Conservation (phyloP, 2,329 filamentous ascomycete species). For the Paecilomyces formosus region DNA sequence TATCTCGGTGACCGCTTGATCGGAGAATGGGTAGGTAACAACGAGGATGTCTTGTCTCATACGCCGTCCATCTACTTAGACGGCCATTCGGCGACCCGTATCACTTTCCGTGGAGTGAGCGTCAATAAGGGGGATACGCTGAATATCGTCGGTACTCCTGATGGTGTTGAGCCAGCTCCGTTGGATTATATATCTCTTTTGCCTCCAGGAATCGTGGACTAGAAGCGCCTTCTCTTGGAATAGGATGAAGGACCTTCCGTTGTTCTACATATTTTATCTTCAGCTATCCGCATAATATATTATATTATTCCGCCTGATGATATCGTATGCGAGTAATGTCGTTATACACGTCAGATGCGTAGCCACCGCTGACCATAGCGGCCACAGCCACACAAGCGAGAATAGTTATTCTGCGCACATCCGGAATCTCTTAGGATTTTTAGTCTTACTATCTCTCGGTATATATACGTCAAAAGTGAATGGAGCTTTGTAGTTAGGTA, state of each 20-base stretch:
- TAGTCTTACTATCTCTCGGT: too few species aligned
- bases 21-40: conserved; percentile 53
- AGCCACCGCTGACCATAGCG: too few species aligned
- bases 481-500: too few species aligned
- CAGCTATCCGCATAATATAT: too few species aligned
- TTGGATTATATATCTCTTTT: conserved; percentile 60
- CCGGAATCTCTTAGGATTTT: too few species aligned
- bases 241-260: background rate
- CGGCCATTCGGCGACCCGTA: conserved; percentile 56
- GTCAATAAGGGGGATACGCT: conserved; percentile 47
- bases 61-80: conserved; percentile 53
- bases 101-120: conserved; percentile 49
- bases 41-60: conserved; percentile 54
- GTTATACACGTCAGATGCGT: too few species aligned
- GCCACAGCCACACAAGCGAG: too few species aligned
- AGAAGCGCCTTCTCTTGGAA: conserved; percentile 3
- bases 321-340: too few species aligned
- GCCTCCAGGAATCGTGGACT: conserved; percentile 52
- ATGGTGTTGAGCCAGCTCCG: conserved; percentile 57
- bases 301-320: too few species aligned
- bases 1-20: conserved; percentile 47
- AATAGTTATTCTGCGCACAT: too few species aligned
- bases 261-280: too few species aligned
- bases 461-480: too few species aligned
- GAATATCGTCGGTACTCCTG: conserved; percentile 49